A percentile compares a stretch with the other conserved stretches of the same genome.
Evolutionary conservation across 2,329 filamentous ascomycete genomes (phyloP).

Genomic region (Scleromitrula shiraiana): DNA sequence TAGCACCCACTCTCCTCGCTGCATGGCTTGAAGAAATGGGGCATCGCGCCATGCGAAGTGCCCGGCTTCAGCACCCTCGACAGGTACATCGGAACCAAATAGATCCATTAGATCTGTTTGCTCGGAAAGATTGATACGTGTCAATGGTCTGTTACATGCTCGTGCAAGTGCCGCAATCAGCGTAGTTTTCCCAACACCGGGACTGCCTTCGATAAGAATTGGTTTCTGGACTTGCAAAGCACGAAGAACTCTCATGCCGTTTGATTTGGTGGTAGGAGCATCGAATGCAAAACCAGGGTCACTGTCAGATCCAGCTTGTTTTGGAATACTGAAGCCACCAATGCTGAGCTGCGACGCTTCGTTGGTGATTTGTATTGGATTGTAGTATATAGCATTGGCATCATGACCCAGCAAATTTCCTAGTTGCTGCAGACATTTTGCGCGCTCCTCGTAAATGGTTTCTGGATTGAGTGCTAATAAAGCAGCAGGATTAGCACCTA

Average conservation of each 20-base stretch:
- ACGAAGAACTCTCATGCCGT: constrained; percentile 83
- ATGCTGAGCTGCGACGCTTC: constrained; percentile 51
- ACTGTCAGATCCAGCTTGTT: constrained; percentile 39
- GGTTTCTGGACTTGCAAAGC: constrained; percentile 85
- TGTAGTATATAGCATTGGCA: constrained; percentile 56
- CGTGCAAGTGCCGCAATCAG: constrained; percentile 78
- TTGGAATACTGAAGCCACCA: constrained; percentile 65
- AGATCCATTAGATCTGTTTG: constrained; percentile 97
- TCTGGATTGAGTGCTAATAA: constrained; percentile 66
- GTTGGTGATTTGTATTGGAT: constrained; percentile 50
- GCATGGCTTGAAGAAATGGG: constrained; percentile 93
- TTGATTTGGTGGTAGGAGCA: constrained; percentile 81
- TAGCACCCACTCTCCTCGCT: constrained; percentile 91
- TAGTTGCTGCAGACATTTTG: constrained; percentile 65
- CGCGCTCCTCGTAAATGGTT: constrained; percentile 62
- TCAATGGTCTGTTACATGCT: constrained; percentile 72
- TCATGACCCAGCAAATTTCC: constrained; percentile 57
- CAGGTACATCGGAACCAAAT: constrained; percentile 91
- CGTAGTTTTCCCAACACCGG: constrained; percentile 97
- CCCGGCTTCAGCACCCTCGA: constrained; percentile 85
- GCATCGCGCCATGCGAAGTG: constrained; percentile 94
- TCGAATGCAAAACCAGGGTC: constrained; percentile 68
- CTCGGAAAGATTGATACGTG: constrained; percentile 93
- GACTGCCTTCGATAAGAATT: constrained; percentile 89
- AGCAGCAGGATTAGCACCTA: constrained; percentile 90